These are phyloP conservation scores for Leucaena leucocephala DNA, from an alignment of 306 rosid genomes.

Conservation along the genomic window DNA sequence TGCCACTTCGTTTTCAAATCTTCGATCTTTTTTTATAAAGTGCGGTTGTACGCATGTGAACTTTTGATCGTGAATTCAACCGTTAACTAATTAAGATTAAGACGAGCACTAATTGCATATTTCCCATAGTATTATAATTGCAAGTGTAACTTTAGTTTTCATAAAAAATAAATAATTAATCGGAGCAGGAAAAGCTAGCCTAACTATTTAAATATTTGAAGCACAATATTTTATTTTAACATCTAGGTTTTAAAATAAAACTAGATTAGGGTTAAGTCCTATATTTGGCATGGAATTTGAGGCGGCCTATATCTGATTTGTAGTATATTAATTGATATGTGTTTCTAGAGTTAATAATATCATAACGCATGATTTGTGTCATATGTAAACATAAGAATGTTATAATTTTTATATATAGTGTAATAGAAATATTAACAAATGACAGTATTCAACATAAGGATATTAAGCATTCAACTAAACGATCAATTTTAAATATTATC, in stretches of 20 bases:
- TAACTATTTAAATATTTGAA: neutral
- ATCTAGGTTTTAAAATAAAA: neutral
- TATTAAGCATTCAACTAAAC: too few species aligned
- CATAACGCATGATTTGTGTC: neutral
- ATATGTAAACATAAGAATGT: neutral
- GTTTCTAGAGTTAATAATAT: neutral
- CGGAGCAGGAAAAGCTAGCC: neutral
- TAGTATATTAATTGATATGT: neutral
- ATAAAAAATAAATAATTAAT: neutral
- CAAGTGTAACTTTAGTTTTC: neutral
- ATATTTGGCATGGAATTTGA: neutral
- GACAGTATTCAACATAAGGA: neutral
- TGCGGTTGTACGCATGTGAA: neutral
- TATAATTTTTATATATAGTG: too few species aligned
- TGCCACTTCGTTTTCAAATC: neutral
- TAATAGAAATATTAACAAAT: neutral
- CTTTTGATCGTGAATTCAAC: constrained; percentile 6
- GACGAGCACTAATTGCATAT: neutral
- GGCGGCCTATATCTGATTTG: neutral
- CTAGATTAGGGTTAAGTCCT: neutral
- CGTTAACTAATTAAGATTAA: neutral
- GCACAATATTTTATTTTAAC: neutral
- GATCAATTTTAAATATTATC: too few species aligned
- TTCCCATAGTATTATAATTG: neutral
- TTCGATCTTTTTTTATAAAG: neutral